A percentile compares a stretch with the other conserved stretches of the same genome.
phyloP scores from a whole-genome alignment of 176 grass and related monocot species.

The Musa beccarii region DNA sequence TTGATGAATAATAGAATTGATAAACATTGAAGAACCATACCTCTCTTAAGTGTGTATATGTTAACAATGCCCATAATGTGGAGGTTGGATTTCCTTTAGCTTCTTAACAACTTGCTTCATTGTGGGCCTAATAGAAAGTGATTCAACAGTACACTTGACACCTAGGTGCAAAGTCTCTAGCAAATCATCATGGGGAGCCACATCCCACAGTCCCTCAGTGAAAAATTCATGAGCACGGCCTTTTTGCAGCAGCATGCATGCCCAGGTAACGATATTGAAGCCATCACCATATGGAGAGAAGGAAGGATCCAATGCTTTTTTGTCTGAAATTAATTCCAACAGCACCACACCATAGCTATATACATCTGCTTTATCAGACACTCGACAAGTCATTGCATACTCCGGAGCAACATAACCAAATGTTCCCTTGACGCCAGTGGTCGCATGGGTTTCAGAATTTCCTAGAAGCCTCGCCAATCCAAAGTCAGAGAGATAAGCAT shows the following conservation, averaged over 20 bases:
- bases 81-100: conserved; percentile 74
- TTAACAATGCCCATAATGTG: conserved; percentile 18
- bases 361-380: conserved; percentile 97
- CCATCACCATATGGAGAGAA: conserved; percentile 98
- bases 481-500: conserved; percentile 87
- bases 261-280: conserved; percentile 95
- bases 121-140: conserved; percentile 73
- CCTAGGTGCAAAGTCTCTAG: conserved; percentile 81
- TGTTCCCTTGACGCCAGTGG: conserved; percentile 85
- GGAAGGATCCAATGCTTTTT: conserved; percentile 83
- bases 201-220: conserved; percentile 84
- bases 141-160: conserved; percentile 83
- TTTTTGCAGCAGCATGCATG: conserved; percentile 84
- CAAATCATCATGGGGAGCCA: conserved; percentile 84
- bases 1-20: no score
- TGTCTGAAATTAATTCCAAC: conserved; percentile 85
- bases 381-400: conserved; percentile 93
- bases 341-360: conserved; percentile 95
- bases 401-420: conserved; percentile 96
- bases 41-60: not conserved
- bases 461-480: conserved; percentile 87
- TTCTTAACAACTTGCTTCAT: conserved; percentile 94
- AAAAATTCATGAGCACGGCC: conserved; percentile 84
- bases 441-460: conserved; percentile 96
- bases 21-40: not conserved